phyloP scores from a whole-genome alignment of 441 rosid species.

The Populus trichocarpa region DNA sequence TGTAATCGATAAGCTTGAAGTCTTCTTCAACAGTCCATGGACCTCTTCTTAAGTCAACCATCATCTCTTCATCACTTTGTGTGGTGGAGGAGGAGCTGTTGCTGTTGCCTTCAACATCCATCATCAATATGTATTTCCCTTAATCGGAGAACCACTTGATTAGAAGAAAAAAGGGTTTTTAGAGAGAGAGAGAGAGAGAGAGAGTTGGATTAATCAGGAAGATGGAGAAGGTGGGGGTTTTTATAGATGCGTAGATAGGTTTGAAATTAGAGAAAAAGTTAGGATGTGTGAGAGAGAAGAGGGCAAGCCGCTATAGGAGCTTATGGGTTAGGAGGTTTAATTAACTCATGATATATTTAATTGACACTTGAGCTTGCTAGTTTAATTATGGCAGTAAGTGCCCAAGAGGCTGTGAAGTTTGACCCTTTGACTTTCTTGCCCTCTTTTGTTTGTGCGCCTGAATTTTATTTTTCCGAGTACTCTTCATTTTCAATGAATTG shows the following conservation, averaged over 20 bases:
- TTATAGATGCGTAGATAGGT: slow-evolving; percentile 48
- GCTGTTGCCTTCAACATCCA: slow-evolving; percentile 48
- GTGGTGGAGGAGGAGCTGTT: slow-evolving; percentile 23
- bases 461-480: neutral
- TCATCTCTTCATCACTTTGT: slow-evolving; percentile 51
- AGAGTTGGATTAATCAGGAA: slow-evolving; percentile 27
- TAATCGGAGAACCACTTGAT: slow-evolving; percentile 34
- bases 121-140: slow-evolving; percentile 18
- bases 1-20: slow-evolving; percentile 50
- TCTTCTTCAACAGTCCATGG: slow-evolving; percentile 87
- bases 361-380: slow-evolving; percentile 19
- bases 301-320: slow-evolving; percentile 46
- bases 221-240: slow-evolving; percentile 36
- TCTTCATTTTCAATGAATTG: neutral
- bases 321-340: neutral
- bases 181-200: slow-evolving; percentile 13
- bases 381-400: slow-evolving; percentile 10
- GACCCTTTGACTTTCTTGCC: slow-evolving; percentile 65
- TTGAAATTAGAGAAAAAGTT: slow-evolving; percentile 32
- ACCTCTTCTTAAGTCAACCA: slow-evolving; percentile 52
- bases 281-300: slow-evolving; percentile 31
- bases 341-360: slow-evolving; percentile 3
- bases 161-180: slow-evolving; percentile 19
- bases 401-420: slow-evolving; percentile 38
- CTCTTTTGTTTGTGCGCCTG: neutral